These are phyloP conservation scores for Pseudisothecium myosuroides DNA, from an alignment of 225 moss, liverwort and hornwort species.

Conservation along the genomic window DNA sequence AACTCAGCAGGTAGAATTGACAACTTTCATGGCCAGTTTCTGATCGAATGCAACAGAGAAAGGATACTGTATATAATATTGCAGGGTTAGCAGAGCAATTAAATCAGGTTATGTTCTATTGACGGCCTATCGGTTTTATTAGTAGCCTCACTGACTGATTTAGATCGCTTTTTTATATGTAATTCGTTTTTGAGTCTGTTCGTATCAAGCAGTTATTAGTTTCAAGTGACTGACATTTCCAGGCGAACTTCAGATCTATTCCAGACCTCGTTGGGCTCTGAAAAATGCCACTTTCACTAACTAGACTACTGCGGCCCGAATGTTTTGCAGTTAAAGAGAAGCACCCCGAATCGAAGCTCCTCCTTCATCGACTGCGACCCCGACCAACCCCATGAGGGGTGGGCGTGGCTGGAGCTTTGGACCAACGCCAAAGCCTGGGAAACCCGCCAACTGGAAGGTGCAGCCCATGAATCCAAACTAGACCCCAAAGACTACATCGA, in stretches of 20 bases:
- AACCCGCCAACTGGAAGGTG: slow-evolving; percentile 11
- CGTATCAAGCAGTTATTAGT: not conserved
- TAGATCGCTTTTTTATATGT: not conserved
- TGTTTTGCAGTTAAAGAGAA: slow-evolving; percentile 46
- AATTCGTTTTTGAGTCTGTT: not conserved
- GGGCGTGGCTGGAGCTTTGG: slow-evolving; percentile 94
- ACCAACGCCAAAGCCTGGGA: slow-evolving; percentile 83
- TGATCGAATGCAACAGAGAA: not conserved
- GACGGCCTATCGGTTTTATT: not conserved
- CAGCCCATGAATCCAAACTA: not conserved
- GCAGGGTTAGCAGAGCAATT: not conserved
- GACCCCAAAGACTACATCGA: slow-evolving; percentile 35
- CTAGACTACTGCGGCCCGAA: not conserved
- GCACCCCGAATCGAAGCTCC: slow-evolving; percentile 43
- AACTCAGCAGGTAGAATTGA: slow-evolving; percentile 49
- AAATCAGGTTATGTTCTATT: not conserved
- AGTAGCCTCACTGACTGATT: not conserved
- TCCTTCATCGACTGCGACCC: slow-evolving; percentile 65
- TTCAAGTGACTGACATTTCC: not conserved
- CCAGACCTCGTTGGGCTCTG: not conserved
- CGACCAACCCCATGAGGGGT: slow-evolving; percentile 69
- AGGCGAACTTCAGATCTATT: not conserved
- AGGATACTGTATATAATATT: not conserved
- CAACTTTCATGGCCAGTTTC: not conserved
- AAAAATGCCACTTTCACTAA: not conserved